Evolutionary conservation across 192 early-diverging fungal species (phyloP), one percentile per base, ranked within the genome.

Genomic region (Backusella luteola): DNA sequence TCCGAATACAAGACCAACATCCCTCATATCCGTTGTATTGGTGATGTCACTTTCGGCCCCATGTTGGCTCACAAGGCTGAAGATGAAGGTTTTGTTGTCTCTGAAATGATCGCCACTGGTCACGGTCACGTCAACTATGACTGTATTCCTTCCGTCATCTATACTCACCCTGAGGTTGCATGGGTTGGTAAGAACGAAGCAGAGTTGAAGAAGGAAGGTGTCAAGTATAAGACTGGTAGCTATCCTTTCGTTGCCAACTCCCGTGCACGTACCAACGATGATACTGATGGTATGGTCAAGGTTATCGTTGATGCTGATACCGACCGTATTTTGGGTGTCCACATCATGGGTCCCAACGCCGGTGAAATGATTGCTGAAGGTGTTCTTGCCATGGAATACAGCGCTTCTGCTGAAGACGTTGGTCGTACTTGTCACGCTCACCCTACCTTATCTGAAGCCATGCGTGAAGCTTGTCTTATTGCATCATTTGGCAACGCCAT

Each of bases 21-120:
- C 70, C 81, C 92, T 73, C 90, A 90, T 85, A 95, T 99, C 82
- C 91, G 93, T 78, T 96, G 95, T 77, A 97, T 99, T 81, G 98
- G 98, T 82, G 98, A 99, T 85, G 98, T 93, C 49, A 97, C 96
- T 69, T 90, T 92, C 69, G 98, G 98, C 71, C 93, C 96, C 69
- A 99, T 99, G 98, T 91, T 99, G 82, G 98, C 98, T 34, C 98
- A 99, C 94, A 99, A 99, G 90, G 96, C 98, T 68, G 98, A 99
- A 87, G 98, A 99, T 85, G 98, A 99, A 84, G 97, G 96, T 80
- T 81, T 99, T 82, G 98, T 96, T 39, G 95, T 93, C 73, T 95
- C 93, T 75, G 98, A 99, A 84, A 90, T 94, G 87, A 94, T 99
- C 68, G 90, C 90, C 69, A 88, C 88, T 69, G 96, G 96, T 66